phyloP scores from a whole-genome alignment of 2,329 filamentous ascomycete species.

The Zasmidium angulare region DNA sequence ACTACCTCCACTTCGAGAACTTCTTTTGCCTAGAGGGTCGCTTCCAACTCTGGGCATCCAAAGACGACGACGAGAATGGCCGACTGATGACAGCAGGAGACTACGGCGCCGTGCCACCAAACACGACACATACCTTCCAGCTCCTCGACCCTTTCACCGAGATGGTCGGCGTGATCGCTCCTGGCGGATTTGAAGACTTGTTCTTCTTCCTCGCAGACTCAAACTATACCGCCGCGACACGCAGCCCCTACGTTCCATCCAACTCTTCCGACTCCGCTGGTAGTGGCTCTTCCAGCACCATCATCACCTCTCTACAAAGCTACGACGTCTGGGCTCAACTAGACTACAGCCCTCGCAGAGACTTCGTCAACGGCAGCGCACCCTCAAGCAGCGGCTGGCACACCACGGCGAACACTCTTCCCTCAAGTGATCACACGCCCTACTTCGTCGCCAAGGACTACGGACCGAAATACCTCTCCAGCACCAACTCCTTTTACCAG shows the following conservation, averaged over 20 bases:
- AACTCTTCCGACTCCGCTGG: constrained; percentile 32
- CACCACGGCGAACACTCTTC: constrained; percentile 38
- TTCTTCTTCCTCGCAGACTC: constrained; percentile 37
- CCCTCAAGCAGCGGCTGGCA: constrained; percentile 33
- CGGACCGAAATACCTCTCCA: constrained; percentile 49
- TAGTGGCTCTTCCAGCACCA: constrained; percentile 29
- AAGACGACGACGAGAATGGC: constrained; percentile 35
- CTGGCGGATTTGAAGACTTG: constrained; percentile 50
- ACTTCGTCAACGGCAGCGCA: constrained; percentile 44
- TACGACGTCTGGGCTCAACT: constrained; percentile 49
- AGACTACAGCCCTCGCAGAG: constrained; percentile 41
- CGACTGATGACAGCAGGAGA: constrained; percentile 47
- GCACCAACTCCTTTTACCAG: constrained; percentile 44
- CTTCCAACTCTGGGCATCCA: constrained; percentile 48
- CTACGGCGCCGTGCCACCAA: constrained; percentile 46
- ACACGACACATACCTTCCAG: constrained; percentile 52
- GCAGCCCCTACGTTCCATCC: constrained; percentile 40
- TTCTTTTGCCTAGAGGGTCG: constrained; percentile 29
- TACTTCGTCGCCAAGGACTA: constrained; percentile 42
- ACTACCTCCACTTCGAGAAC: constrained; percentile 10
- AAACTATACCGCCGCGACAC: constrained; percentile 38
- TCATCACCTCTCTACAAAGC: constrained; percentile 40
- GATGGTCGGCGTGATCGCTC: constrained; percentile 47
- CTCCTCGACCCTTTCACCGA: constrained; percentile 50
- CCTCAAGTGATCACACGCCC: constrained; percentile 25